Conservation (phyloP, 2,329 filamentous ascomycete species). For the Colletotrichum tanaceti region DNA sequence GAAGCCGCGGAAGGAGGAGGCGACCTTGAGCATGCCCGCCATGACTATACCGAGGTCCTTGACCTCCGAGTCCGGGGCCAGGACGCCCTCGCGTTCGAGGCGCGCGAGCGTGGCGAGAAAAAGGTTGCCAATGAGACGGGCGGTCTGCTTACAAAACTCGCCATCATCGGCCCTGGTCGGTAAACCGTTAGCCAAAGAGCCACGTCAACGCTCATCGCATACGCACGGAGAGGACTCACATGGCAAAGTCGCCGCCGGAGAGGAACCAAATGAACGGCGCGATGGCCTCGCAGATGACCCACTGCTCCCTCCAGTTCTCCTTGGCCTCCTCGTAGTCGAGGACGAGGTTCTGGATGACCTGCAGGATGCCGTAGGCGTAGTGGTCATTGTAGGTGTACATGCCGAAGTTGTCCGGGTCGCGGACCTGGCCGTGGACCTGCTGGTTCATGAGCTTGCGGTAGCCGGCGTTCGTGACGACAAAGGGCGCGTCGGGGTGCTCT, state of each 20-base stretch:
- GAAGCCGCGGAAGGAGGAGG: constrained; percentile 27
- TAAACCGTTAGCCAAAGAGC: not conserved
- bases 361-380: constrained; percentile 52
- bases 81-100: constrained; percentile 49
- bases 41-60: constrained; percentile 54
- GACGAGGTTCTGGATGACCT: constrained; percentile 57
- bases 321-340: constrained; percentile 53
- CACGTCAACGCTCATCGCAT: not conserved
- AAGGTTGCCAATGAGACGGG: constrained; percentile 46
- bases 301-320: constrained; percentile 52
- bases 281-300: constrained; percentile 54
- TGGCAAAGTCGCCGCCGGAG: constrained; percentile 23
- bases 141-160: constrained; percentile 45
- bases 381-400: constrained; percentile 60
- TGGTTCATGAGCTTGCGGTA: constrained; percentile 30
- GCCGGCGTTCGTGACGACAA: constrained; percentile 38
- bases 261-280: constrained; percentile 47
- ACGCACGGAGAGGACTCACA: not conserved
- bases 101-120: constrained; percentile 55
- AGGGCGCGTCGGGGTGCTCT: constrained; percentile 35
- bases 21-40: constrained; percentile 49
- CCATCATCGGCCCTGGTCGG: constrained; percentile 34
- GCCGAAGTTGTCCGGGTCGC: constrained; percentile 52
- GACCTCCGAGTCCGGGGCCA: constrained; percentile 51
- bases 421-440: constrained; percentile 21